Evolutionary conservation across 352 stramenopile species (phyloP), one percentile per base, ranked within the genome.

Genomic region (Phytophthora europaea): DNA sequence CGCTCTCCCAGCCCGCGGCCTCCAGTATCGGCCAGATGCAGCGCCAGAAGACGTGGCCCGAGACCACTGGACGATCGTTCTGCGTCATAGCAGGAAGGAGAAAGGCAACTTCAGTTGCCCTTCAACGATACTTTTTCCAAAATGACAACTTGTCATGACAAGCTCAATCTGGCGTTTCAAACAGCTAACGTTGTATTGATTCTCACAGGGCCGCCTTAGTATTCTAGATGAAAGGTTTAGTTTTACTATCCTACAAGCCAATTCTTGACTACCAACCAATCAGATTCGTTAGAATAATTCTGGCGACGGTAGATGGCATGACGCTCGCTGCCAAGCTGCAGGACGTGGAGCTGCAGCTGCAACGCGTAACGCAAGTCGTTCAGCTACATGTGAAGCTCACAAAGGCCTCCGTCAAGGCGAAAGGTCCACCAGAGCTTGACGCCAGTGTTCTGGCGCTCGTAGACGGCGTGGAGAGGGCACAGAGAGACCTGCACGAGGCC

Each of bases 301-400:
- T 22, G 36, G 36, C 36, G 12, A 4, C 6, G 26, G 0, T 43
- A 10, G 4, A 43, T 43, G 13, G 15, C 9, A 45, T 66, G 64
- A 34, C 43, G 34, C 38, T 73, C 23, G 50, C 50, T 6, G 38
- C 50, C 12, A 68, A 31, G 40, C 58, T 69, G 6, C 36, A 20
- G 20, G 66, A 73, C 52, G 66, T 64, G 40, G 38, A 73, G 66
- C 51, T 64, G 66, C 66, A 68, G 57, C 58, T 73, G 38, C 47
- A 31, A n/a, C 51, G 59, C 13, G 51, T 36, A 18, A 67, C 51
- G 33, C n/a, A 51, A 8, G 53, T 61, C 40, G 26, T 73, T 7
- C 67, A 60, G 23, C 51, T 73, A 22, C 51, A 73, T 26, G 33
- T 64, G 31, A 64, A 61, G 6, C 60, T 63, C 36, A 20, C 50